phyloP scores from a whole-genome alignment of 2,329 filamentous ascomycete species.

The Orbilia quercus region DNA sequence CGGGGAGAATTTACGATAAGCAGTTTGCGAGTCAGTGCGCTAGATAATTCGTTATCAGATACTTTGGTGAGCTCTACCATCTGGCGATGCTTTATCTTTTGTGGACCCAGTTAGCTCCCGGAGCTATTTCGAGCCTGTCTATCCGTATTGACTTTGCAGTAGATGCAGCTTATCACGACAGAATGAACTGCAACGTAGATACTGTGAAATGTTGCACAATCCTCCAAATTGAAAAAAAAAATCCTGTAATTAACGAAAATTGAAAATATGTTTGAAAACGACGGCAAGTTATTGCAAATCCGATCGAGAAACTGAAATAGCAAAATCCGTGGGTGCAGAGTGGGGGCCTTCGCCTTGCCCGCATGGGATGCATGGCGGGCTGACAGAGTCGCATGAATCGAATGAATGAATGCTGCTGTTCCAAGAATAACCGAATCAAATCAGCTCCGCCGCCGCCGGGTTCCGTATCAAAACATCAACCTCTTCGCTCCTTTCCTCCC shows the following conservation, averaged over 20 bases:
- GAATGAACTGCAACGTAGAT: neutral
- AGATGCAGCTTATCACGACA: neutral
- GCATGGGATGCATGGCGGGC: conserved; percentile 17
- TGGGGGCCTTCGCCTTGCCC: conserved; percentile 8
- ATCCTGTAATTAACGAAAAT: no score
- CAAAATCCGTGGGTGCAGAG: conserved; percentile 5
- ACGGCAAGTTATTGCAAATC: conserved; percentile 32
- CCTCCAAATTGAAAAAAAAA: conserved; percentile 2
- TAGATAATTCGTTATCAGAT: conserved; percentile 54
- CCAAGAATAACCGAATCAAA: conserved; percentile 23
- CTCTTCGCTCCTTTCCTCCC: neutral
- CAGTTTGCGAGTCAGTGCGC: conserved; percentile 11
- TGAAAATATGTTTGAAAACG: no score
- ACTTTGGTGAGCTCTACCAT: conserved; percentile 24
- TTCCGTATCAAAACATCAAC: conserved; percentile 15
- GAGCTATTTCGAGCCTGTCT: conserved; percentile 15
- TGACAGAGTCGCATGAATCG: conserved; percentile 38
- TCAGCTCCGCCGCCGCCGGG: conserved; percentile 13
- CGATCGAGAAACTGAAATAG: conserved; percentile 49
- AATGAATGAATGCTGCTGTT: neutral
- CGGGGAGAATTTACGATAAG: conserved; percentile 26
- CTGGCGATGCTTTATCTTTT: conserved; percentile 32
- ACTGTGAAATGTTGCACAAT: neutral
- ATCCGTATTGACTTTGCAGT: neutral
- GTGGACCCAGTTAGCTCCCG: conserved; percentile 39